Evolutionary conservation across 2,329 filamentous ascomycete genomes (phyloP), one percentile per base, ranked within the genome.

Genomic region (Scorias spongiosa): DNA sequence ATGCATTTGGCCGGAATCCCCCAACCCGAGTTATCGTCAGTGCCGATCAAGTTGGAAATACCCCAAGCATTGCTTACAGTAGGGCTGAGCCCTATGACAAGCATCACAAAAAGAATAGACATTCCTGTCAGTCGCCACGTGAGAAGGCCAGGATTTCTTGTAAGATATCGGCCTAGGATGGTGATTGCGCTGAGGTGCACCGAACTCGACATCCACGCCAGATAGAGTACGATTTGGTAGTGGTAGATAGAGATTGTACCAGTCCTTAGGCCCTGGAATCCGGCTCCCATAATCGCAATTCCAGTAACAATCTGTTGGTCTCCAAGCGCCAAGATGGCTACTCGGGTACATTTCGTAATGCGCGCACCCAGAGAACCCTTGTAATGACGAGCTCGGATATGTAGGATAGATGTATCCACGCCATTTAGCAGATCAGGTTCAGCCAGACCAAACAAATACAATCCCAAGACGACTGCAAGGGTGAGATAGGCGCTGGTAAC

Each of bases 301-400:
- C 57, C 55, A 12, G 51, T 53, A n/a, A 58, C 49, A 15, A 58
- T 49, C 40, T 58, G 57, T 43, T 57, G 55, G 32, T 59, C 57
- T 39, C 55, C 57, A 5, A 58, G 44, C 4, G 39, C 40, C 0
- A 59, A 37, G 8, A 54, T 44, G 12, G 34, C 34, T 37, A 37
- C 43, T n/a, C 49, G 47, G 20, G 20, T 26, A 26, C 20, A 26
- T 26, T 26, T 26, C 20, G 20, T 26, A 7, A 26, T 26, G 20
- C 20, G 20, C 20, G 20, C 3, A 7, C 4, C 20, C 7, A 3
- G 20, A 7, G 20, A 26, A 7, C 20, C 20, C 20, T 26, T 26
- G 20, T 26, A 26, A 26, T 26, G 20, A 3, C 20, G 20, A 11
- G 49, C 47, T 2, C 42, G 48, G 5, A 44, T 44, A 8, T 39